phyloP scores from a whole-genome alignment of 306 rosid species.

The Albizia julibrissin region DNA sequence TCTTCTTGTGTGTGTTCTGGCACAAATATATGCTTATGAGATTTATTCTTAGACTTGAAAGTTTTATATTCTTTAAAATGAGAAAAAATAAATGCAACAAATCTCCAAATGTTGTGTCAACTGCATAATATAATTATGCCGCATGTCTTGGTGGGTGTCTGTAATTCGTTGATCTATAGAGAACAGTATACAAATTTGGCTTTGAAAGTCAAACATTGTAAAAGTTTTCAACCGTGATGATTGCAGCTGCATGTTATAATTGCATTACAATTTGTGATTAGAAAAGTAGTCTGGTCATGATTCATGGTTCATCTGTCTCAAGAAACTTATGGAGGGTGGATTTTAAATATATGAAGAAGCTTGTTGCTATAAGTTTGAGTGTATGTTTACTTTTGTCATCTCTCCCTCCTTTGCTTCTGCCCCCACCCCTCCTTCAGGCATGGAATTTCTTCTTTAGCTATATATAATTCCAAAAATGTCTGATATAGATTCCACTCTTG shows the following conservation, averaged over 20 bases:
- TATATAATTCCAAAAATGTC: background rate
- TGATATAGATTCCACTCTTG: too few species aligned
- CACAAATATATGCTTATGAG: too few species aligned
- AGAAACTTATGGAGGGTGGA: constrained; percentile 9
- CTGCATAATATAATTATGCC: too few species aligned
- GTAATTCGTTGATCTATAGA: background rate
- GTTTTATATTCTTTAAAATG: background rate
- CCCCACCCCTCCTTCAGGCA: too few species aligned
- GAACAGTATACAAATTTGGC: background rate
- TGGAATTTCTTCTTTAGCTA: background rate
- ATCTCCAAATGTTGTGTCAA: too few species aligned
- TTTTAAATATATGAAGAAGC: constrained; percentile 5
- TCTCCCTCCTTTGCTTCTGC: too few species aligned
- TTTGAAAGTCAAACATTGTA: constrained; percentile 11
- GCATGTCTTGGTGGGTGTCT: too few species aligned
- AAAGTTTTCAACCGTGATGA: constrained; percentile 9
- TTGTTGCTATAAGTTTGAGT: background rate
- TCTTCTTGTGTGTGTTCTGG: too few species aligned
- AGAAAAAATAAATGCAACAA: background rate
- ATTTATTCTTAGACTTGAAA: background rate
- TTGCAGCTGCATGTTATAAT: background rate
- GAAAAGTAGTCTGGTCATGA: background rate
- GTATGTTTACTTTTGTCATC: background rate
- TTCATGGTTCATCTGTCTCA: constrained; percentile 7
- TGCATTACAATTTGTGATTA: background rate